Conservation (phyloP, 2,329 filamentous ascomycete genomes). For the Monosporascus sp. region DNA sequence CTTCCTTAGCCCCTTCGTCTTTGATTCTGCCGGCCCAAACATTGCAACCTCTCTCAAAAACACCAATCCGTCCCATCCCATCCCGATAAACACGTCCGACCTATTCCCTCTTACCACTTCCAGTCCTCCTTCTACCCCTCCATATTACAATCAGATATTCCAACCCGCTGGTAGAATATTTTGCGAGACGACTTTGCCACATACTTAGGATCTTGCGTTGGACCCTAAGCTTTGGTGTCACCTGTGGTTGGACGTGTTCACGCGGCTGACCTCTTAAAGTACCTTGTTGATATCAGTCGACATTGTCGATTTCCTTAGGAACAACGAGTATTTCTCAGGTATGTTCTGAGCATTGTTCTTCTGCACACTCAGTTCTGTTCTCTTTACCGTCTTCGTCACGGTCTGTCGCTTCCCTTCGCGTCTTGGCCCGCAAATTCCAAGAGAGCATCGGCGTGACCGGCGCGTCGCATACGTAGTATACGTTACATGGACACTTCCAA, state of each 20-base stretch:
- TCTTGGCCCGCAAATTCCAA: too few relatives aligned
- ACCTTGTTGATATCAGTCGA: constrained; percentile 21
- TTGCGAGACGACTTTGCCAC: background rate
- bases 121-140: background rate
- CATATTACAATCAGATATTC: background rate
- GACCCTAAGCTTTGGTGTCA: background rate
- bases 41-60: constrained; percentile 8
- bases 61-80: background rate
- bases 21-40: constrained; percentile 2
- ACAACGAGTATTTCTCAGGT: constrained; percentile 8
- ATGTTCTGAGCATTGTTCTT: constrained; percentile 3
- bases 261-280: constrained; percentile 5
- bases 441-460: too few relatives aligned
- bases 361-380: too few relatives aligned
- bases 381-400: background rate
- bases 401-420: background rate
- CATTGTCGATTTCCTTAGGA: constrained; percentile 7
- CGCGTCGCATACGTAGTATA: too few relatives aligned
- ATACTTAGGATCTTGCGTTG: background rate
- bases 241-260: background rate
- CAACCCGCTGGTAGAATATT: background rate
- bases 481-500: too few relatives aligned
- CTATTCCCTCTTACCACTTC: background rate
- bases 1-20: background rate
- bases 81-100: constrained; percentile 1